A percentile compares a stretch with the other conserved stretches of the same genome.
Evolutionary conservation across 306 rosid species (phyloP).

Genomic region (Mimosa pudica): DNA sequence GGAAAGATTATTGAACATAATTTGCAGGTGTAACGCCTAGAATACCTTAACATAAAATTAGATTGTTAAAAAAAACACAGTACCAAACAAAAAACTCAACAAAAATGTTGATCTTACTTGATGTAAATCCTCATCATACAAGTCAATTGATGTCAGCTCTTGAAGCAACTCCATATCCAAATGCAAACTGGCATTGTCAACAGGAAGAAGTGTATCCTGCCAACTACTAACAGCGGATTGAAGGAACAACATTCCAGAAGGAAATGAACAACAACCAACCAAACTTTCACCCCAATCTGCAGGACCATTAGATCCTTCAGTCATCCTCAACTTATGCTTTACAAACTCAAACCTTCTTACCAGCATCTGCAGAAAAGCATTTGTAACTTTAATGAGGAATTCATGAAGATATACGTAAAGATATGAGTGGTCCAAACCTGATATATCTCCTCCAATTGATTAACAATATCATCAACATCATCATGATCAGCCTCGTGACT

Average conservation of each 20-base stretch:
- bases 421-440: constrained; percentile 51
- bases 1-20: not conserved
- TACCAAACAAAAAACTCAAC: not conserved
- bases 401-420: constrained; percentile 8
- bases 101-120: constrained; percentile 45
- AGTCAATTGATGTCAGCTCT: constrained; percentile 57
- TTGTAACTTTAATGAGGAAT: constrained; percentile 12
- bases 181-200: constrained; percentile 63
- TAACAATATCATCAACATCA: constrained; percentile 32
- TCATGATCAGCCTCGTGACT: constrained; percentile 50
- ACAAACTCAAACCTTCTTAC: constrained; percentile 48
- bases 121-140: constrained; percentile 51
- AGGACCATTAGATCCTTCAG: constrained; percentile 34
- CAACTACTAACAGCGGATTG: constrained; percentile 54
- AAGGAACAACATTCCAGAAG: constrained; percentile 48
- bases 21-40: not conserved
- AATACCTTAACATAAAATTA: not conserved
- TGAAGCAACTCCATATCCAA: constrained; percentile 71
- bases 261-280: constrained; percentile 58
- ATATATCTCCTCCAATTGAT: constrained; percentile 56
- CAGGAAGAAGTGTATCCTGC: constrained; percentile 62
- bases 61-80: not conserved
- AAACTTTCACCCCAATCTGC: constrained; percentile 36
- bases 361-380: constrained; percentile 51
- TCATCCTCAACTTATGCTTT: constrained; percentile 47